These are phyloP conservation scores for Naganishia randhawae DNA, from an alignment of 768 basidiomycete species.

Conservation along the genomic window DNA sequence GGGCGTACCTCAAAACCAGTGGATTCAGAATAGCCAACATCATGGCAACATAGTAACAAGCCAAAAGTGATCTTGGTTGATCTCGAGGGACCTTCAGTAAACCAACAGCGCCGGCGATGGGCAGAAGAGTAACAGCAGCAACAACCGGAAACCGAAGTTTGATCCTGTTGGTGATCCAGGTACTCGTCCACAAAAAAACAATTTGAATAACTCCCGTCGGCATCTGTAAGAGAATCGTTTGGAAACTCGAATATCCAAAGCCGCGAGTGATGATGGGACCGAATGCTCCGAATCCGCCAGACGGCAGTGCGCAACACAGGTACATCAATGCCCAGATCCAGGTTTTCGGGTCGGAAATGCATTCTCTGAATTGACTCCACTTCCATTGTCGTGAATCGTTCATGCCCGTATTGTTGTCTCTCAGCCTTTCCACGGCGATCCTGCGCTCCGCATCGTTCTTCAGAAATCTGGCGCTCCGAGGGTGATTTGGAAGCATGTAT, in stretches of 20 bases:
- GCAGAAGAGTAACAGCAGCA: constrained; percentile 35
- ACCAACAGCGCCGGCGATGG: constrained; percentile 44
- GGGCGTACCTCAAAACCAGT: too few relatives aligned
- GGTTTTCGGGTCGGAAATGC: constrained; percentile 41
- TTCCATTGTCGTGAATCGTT: constrained; percentile 39
- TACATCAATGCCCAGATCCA: constrained; percentile 33
- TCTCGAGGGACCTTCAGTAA: constrained; percentile 38
- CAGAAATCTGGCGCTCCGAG: constrained; percentile 47
- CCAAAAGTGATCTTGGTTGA: constrained; percentile 30
- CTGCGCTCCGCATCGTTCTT: constrained; percentile 41
- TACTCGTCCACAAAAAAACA: constrained; percentile 14
- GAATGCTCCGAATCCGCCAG: constrained; percentile 27
- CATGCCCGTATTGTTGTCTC: constrained; percentile 48
- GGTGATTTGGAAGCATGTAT: constrained; percentile 46
- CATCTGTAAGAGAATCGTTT: constrained; percentile 24
- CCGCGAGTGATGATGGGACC: constrained; percentile 42
- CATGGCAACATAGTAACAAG: constrained; percentile 32
- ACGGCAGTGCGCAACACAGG: constrained; percentile 36
- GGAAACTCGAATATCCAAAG: constrained; percentile 21
- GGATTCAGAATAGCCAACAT: constrained; percentile 33
- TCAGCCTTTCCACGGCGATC: constrained; percentile 47
- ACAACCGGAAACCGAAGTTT: constrained; percentile 33
- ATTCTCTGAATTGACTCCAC: constrained; percentile 44
- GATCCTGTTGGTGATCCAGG: constrained; percentile 27
- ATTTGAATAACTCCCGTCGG: constrained; percentile 28